These are phyloP conservation scores for Candida sanyaensis DNA, from an alignment of 1,139 yeast species.

Conservation along the genomic window DNA sequence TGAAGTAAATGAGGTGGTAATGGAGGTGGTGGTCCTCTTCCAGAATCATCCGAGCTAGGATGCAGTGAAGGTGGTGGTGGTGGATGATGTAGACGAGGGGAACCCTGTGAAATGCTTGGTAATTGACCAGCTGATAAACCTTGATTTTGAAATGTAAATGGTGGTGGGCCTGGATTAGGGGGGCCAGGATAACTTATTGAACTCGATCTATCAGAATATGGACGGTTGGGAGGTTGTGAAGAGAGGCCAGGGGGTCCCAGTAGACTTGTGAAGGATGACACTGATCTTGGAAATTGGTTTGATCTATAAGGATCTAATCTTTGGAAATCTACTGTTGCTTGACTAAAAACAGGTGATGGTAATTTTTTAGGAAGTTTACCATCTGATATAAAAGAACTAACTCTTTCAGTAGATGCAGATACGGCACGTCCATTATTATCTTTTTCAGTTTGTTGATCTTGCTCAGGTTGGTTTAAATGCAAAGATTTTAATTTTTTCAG, in stretches of 20 bases:
- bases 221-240: background rate
- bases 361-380: slow-evolving; percentile 5
- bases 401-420: slow-evolving; percentile 9
- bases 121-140: background rate
- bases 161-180: background rate
- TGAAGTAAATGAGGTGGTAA: slow-evolving; percentile 10
- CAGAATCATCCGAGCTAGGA: slow-evolving; percentile 1
- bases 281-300: slow-evolving; percentile 1
- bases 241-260: background rate
- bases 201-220: background rate
- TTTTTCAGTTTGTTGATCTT: background rate
- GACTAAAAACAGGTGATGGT: slow-evolving; percentile 8
- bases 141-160: background rate
- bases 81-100: background rate
- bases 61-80: slow-evolving; percentile 1
- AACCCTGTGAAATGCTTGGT: background rate
- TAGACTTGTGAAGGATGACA: background rate
- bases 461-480: background rate
- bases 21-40: slow-evolving; percentile 6
- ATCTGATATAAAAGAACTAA: slow-evolving; percentile 11
- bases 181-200: background rate
- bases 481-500: slow-evolving; percentile 4
- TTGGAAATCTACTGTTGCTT: background rate
- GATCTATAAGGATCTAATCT: background rate
- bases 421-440: background rate